A percentile compares a stretch with the other conserved stretches of the same genome.
Conservation (phyloP, 345 rosid species). For the Euphorbia lathyris region DNA sequence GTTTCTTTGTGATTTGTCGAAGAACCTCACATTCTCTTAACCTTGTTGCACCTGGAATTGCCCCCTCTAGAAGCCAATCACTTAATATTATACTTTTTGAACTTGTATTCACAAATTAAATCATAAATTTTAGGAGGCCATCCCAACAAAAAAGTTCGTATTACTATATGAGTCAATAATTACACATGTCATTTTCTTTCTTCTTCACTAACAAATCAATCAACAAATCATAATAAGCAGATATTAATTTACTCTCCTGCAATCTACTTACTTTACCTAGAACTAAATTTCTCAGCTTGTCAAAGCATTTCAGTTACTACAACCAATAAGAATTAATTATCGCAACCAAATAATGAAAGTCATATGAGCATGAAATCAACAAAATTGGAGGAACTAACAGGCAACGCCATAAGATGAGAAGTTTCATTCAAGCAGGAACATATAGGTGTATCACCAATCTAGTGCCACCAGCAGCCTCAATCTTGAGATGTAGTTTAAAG, state of each 20-base stretch:
- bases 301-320: not conserved
- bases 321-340: not conserved
- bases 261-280: too few relatives aligned
- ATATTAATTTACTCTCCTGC: not conserved
- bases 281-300: not conserved
- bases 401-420: slow-evolving; percentile 84
- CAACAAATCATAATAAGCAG: not conserved
- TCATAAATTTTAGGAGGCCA: too few relatives aligned
- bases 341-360: not conserved
- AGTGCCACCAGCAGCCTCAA: slow-evolving; percentile 73
- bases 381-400: slow-evolving; percentile 47
- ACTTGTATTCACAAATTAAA: not conserved
- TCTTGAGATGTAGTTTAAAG: slow-evolving; percentile 74
- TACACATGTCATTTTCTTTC: too few relatives aligned
- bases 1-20: slow-evolving; percentile 61
- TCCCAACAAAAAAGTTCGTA: too few relatives aligned
- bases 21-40: slow-evolving; percentile 75
- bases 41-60: slow-evolving; percentile 90
- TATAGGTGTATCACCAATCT: slow-evolving; percentile 67
- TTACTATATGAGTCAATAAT: too few relatives aligned
- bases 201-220: not conserved
- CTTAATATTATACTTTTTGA: slow-evolving; percentile 1
- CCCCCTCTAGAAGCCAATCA: slow-evolving; percentile 63
- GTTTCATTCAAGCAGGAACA: slow-evolving; percentile 52
- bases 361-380: slow-evolving; percentile 2